phyloP scores from a whole-genome alignment of 768 basidiomycete genomes.

The Lentinula edodes region DNA sequence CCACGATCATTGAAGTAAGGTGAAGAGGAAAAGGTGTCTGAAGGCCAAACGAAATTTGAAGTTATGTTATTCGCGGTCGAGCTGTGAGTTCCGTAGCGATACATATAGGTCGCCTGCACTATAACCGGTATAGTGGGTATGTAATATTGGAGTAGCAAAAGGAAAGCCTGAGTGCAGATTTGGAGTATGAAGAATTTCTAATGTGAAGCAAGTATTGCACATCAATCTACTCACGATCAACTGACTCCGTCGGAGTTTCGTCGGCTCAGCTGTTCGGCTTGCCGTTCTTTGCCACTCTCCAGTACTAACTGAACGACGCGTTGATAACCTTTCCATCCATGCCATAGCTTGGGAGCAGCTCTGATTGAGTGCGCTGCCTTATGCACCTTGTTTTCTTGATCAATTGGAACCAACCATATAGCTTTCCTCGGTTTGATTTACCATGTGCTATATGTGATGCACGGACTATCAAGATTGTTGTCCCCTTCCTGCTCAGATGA shows the following conservation, averaged over 20 bases:
- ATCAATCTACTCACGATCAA: background rate
- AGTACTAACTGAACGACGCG: too few species aligned
- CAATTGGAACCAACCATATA: background rate
- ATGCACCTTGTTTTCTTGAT: background rate
- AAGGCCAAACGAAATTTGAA: background rate
- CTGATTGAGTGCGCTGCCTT: background rate
- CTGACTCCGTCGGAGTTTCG: background rate
- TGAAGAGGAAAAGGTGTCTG: slow-evolving; percentile 63
- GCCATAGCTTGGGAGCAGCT: too few species aligned
- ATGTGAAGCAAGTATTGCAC: too few species aligned
- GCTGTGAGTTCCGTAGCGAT: background rate
- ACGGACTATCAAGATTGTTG: background rate
- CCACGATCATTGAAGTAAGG: slow-evolving; percentile 78
- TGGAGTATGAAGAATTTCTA: background rate
- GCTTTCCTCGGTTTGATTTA: background rate
- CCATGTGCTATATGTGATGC: background rate
- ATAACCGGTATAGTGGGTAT: too few species aligned
- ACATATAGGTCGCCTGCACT: background rate
- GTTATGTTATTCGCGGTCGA: background rate
- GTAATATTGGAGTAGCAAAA: too few species aligned
- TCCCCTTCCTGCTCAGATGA: background rate
- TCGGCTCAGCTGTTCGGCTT: too few species aligned
- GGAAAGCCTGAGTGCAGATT: too few species aligned
- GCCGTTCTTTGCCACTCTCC: too few species aligned
- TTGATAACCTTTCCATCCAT: too few species aligned